Percentiles rank a stretch among this genome's conserved stretches.
Evolutionary conservation across 331 rosid species (phyloP).

Genomic region (Acacia pycnantha): DNA sequence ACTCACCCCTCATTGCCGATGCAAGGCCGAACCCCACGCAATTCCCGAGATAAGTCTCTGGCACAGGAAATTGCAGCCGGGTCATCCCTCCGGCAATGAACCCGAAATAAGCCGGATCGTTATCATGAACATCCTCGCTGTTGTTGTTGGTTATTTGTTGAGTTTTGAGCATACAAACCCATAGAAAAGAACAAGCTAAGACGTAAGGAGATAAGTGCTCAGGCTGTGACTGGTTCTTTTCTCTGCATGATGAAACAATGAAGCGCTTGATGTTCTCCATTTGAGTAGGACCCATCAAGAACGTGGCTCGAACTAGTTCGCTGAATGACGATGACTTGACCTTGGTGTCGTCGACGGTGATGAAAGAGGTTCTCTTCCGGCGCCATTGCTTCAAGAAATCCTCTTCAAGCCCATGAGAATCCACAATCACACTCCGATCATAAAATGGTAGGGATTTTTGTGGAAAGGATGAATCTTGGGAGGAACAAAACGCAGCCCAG

Average conservation of each 20-base stretch:
- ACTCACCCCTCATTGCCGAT: slow-evolving; percentile 12
- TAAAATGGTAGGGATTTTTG: neutral
- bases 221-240: slow-evolving; percentile 21
- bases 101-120: slow-evolving; percentile 39
- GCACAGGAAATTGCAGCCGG: slow-evolving; percentile 29
- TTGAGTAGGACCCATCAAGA: slow-evolving; percentile 25
- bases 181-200: slow-evolving; percentile 40
- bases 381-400: slow-evolving; percentile 43
- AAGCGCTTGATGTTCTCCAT: slow-evolving; percentile 35
- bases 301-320: slow-evolving; percentile 40
- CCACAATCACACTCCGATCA: slow-evolving; percentile 45
- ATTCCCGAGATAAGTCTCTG: slow-evolving; percentile 35
- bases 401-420: slow-evolving; percentile 26
- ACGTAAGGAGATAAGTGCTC: slow-evolving; percentile 45
- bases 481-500: slow-evolving; percentile 43
- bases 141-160: neutral
- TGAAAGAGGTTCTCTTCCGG: neutral
- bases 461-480: neutral
- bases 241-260: slow-evolving; percentile 29
- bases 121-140: neutral
- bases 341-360: neutral
- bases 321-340: neutral
- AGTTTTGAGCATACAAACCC: slow-evolving; percentile 48
- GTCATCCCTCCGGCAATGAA: slow-evolving; percentile 51
- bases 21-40: slow-evolving; percentile 49